Evolutionary conservation across 768 basidiomycete genomes (phyloP).

Genomic region (Fistulinella prunicolor): DNA sequence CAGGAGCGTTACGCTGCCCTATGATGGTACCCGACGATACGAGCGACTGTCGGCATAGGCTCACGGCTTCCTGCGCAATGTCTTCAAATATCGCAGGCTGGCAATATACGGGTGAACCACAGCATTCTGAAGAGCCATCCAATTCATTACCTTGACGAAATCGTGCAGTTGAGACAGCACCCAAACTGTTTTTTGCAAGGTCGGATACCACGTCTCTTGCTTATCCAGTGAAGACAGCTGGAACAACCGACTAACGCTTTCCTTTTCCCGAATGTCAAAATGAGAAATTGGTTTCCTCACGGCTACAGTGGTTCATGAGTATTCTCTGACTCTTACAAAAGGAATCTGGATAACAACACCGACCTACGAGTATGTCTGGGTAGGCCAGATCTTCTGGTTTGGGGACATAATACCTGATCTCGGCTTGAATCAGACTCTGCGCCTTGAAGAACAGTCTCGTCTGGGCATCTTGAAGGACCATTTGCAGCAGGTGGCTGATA

Average conservation of each 20-base stretch:
- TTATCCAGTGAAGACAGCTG: conserved; percentile 66
- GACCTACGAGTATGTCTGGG: conserved; percentile 76
- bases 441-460: conserved; percentile 95
- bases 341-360: conserved; percentile 27
- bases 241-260: conserved; percentile 67
- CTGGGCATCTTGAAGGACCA: conserved; percentile 95
- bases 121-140: not conserved
- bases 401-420: conserved; percentile 80
- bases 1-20: conserved; percentile 43
- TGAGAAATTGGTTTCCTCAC: conserved; percentile 43
- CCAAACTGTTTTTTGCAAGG: conserved; percentile 85
- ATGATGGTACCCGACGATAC: conserved; percentile 69
- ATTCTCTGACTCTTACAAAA: not conserved
- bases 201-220: conserved; percentile 90
- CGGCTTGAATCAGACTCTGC: conserved; percentile 84
- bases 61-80: conserved; percentile 90
- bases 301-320: conserved; percentile 32
- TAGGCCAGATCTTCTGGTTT: conserved; percentile 81
- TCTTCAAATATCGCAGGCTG: conserved; percentile 97
- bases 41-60: conserved; percentile 79
- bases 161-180: conserved; percentile 86
- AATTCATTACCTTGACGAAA: conserved; percentile 75
- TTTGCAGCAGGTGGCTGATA: conserved; percentile 76
- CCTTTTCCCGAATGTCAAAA: conserved; percentile 59
- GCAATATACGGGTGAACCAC: conserved; percentile 3